Percentiles rank a stretch among this genome's conserved stretches.
Conservation (phyloP, 768 basidiomycete genomes). For the Termitomyces sp. region DNA sequence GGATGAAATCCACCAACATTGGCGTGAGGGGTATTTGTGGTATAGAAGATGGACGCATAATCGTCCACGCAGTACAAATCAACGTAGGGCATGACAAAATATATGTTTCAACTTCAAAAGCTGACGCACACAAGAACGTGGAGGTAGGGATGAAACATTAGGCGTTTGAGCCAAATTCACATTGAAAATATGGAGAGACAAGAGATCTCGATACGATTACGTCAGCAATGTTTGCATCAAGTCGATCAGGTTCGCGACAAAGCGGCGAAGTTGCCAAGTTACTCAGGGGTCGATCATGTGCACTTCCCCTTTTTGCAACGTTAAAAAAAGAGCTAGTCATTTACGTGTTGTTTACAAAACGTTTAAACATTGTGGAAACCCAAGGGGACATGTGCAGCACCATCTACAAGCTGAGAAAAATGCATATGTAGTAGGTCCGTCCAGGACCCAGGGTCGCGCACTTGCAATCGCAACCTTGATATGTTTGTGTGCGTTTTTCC, state of each 20-base stretch:
- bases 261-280: background rate
- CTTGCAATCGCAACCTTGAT: background rate
- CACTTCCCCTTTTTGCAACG: background rate
- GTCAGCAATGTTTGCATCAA: constrained; percentile 4
- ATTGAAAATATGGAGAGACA: constrained; percentile 1
- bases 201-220: constrained; percentile 12
- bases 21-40: constrained; percentile 50
- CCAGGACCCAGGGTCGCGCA: background rate
- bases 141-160: constrained; percentile 7
- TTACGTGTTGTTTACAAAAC: background rate
- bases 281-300: background rate
- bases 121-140: background rate
- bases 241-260: background rate
- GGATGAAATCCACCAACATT: constrained; percentile 66
- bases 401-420: background rate
- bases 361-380: background rate
- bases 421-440: background rate
- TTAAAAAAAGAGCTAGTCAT: background rate
- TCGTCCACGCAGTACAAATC: constrained; percentile 58
- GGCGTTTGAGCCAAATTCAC: background rate
- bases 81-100: constrained; percentile 54
- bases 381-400: background rate
- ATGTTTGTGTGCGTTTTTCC: background rate
- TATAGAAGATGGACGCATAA: constrained; percentile 69
- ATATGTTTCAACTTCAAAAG: background rate